Conservation (phyloP, 2,329 filamentous ascomycete species). For the Phialemoniopsis sp. region DNA sequence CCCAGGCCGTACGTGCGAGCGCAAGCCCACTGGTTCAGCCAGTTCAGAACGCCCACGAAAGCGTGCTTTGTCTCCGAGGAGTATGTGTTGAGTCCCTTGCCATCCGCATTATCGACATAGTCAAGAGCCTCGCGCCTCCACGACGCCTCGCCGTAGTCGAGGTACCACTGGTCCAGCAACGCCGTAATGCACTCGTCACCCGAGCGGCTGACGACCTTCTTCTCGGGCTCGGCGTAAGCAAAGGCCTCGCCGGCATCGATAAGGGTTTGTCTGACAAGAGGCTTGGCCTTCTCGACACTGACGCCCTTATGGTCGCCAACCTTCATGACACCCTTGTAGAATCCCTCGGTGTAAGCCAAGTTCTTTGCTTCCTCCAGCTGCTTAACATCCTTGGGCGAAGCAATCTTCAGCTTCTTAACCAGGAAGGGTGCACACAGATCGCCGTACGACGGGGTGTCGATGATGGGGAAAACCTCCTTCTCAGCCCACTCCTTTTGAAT, state of each 20-base stretch:
- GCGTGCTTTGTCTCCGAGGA: conserved; percentile 70
- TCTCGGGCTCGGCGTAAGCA: conserved; percentile 89
- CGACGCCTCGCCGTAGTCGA: conserved; percentile 88
- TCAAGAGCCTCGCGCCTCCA: conserved; percentile 77
- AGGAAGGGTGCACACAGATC: conserved; percentile 79
- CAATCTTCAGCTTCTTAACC: conserved; percentile 92
- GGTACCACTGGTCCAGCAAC: conserved; percentile 94
- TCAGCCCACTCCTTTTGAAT: conserved; percentile 97
- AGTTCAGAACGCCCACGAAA: conserved; percentile 82
- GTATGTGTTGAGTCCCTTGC: conserved; percentile 74
- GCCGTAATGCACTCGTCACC: conserved; percentile 92
- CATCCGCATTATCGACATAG: conserved; percentile 64
- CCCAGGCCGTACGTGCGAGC: conserved; percentile 88
- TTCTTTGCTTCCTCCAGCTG: conserved; percentile 93
- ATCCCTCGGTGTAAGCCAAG: conserved; percentile 93
- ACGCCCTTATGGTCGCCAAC: conserved; percentile 85
- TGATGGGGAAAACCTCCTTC: conserved; percentile 83
- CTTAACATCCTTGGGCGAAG: conserved; percentile 90
- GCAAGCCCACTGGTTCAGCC: conserved; percentile 96
- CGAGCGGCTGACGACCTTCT: conserved; percentile 81
- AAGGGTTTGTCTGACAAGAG: conserved; percentile 73
- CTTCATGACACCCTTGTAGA: conserved; percentile 87
- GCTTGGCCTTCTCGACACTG: conserved; percentile 78
- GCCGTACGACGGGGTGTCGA: conserved; percentile 82
- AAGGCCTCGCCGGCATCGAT: conserved; percentile 78